Base-by-base conservation (phyloP, 371 early-diverging fungal species). In the Umbelopsis sp. region DNA sequence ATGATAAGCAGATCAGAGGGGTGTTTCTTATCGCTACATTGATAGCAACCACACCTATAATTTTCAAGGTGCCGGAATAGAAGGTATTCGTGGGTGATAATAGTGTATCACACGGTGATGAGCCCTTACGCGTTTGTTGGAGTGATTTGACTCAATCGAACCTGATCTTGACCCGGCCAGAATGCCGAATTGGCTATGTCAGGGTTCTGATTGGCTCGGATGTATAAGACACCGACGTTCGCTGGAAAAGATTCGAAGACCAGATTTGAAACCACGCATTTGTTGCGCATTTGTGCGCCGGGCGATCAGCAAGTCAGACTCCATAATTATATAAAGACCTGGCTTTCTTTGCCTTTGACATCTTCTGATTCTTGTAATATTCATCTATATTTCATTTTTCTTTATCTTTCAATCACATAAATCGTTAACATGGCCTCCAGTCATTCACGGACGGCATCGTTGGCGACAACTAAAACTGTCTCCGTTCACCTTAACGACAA, bases 211-310 rank as follows among this genome's bases (percentile, higher is more conserved):
- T 57, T 57, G 57, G 57, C 35, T 57, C 57, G 57, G 57, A 35
- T 18, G 11, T 35, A 18, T 18, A 16, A 35, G 7, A 35, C 35
- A 18, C 57, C 57, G 57, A 57, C 29, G 16, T 48, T 48, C 48
- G 11, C 32, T 57, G 32, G 52, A 51, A 51, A n/a, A 57, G 57
- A 29, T 35, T 29, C 57, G 29, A 35, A 57, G 57, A 57, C 29
- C 57, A 35, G 9, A 57, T 35, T 57, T 57, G 35, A 57, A 57
- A 57, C 57, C 29, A 57, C 57, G 57, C 29, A 14, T 57, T 29
- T 57, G 16, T 57, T 57, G 57, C 57, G 57, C 57, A 57, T 35
- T 57, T 57, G 57, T 57, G 57, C 57, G 57, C 57, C 57, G 57
- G 37, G 16, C 18, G 18, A 35, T 35, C 37, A 57, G 7, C 10